phyloP scores from a whole-genome alignment of 1,284 basidiomycete genomes.

The Ganoderma sp. region DNA sequence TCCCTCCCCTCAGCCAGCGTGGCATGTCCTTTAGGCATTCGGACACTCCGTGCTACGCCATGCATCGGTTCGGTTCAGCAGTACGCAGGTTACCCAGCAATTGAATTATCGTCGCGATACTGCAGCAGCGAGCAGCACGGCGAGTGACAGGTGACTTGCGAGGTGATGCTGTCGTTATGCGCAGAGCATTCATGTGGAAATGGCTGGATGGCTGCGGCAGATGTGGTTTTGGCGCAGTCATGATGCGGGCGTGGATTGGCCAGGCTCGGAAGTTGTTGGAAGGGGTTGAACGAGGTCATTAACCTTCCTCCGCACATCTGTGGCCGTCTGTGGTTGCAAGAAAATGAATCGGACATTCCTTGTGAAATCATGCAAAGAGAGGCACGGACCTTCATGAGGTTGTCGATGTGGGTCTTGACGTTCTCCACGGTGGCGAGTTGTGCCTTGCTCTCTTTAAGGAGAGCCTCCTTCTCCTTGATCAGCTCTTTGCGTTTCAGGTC shows the following conservation, averaged over 20 bases:
- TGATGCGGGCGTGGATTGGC: constrained; percentile 23
- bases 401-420: constrained; percentile 75
- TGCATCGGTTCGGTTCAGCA: constrained; percentile 5
- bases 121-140: not conserved
- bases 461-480: constrained; percentile 67
- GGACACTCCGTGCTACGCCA: constrained; percentile 14
- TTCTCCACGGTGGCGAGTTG: constrained; percentile 71
- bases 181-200: not conserved
- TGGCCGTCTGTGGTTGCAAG: constrained; percentile 55
- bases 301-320: constrained; percentile 76
- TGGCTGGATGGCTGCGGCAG: not conserved
- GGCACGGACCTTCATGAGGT: constrained; percentile 66
- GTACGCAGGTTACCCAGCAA: constrained; percentile 10
- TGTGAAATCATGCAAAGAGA: not conserved
- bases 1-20: not conserved
- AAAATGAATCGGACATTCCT: not conserved
- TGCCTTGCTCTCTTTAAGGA: constrained; percentile 72
- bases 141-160: not conserved
- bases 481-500: constrained; percentile 72
- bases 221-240: constrained; percentile 7
- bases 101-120: constrained; percentile 1
- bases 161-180: not conserved
- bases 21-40: constrained; percentile 3
- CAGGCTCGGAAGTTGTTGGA: constrained; percentile 20
- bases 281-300: constrained; percentile 64